Conservation (phyloP, 495 filamentous ascomycete species). For the Xylaria venustula region DNA sequence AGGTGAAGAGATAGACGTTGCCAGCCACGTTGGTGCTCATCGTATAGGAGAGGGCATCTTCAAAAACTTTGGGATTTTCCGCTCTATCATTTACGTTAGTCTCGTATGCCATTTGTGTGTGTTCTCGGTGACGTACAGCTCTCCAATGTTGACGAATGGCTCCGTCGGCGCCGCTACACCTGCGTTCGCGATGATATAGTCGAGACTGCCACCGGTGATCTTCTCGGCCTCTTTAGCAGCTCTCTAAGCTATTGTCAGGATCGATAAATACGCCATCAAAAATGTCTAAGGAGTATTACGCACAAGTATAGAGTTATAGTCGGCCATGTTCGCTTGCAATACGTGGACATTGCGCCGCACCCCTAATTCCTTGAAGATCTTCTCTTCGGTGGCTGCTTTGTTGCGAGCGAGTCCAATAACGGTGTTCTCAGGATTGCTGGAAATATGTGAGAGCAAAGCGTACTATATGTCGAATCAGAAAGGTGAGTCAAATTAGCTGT, state of each 20-base stretch:
- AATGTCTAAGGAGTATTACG: too few species aligned
- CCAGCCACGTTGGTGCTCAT: conserved; percentile 48
- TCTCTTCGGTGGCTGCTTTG: conserved; percentile 26
- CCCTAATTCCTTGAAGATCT: conserved; percentile 32
- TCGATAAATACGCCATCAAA: too few species aligned
- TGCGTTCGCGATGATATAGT: conserved; percentile 56
- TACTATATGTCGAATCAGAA: conserved; percentile 24
- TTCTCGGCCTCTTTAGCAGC: conserved; percentile 30
- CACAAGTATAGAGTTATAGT: conserved; percentile 12
- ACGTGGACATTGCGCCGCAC: conserved; percentile 34
- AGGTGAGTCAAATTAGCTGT: background rate
- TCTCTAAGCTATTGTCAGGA: background rate
- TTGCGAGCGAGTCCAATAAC: conserved; percentile 47
- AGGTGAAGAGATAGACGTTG: conserved; percentile 48
- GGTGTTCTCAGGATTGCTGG: conserved; percentile 33
- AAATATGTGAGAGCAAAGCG: conserved; percentile 39
- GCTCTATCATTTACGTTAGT: conserved; percentile 19
- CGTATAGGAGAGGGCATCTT: conserved; percentile 21
- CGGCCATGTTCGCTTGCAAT: conserved; percentile 40
- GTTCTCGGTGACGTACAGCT: too few species aligned
- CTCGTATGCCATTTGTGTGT: too few species aligned
- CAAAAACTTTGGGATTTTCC: conserved; percentile 27
- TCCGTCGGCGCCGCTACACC: conserved; percentile 13
- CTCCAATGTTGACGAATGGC: background rate
- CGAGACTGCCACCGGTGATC: conserved; percentile 44